Evolutionary conservation across 31 red algal species (phyloP).

Genomic region (Porphyra umbilicalis): DNA sequence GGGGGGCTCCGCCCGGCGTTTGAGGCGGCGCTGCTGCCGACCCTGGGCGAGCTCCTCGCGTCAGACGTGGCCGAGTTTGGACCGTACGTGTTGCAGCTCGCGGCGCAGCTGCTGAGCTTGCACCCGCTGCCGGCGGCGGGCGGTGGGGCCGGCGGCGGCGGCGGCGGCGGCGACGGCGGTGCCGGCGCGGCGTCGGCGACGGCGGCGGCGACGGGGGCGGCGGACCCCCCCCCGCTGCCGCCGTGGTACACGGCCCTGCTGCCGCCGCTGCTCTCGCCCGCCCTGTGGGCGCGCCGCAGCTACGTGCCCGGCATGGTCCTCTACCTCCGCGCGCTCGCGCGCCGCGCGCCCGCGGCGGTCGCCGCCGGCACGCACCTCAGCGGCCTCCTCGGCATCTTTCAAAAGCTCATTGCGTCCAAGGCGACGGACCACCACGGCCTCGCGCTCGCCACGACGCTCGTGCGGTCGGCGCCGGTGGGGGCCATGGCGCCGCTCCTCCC

Average conservation of each 20-base stretch:
- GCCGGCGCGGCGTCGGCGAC: slow-evolving; percentile 22
- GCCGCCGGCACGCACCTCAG: slow-evolving; percentile 55
- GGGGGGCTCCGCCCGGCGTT: slow-evolving; percentile 22
- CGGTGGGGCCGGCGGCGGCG: not conserved
- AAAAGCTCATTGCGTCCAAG: slow-evolving; percentile 86
- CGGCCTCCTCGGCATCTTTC: slow-evolving; percentile 79
- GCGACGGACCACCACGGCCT: slow-evolving; percentile 84
- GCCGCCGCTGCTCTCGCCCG: slow-evolving; percentile 55
- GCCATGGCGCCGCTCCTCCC: not conserved
- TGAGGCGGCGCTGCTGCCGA: slow-evolving; percentile 62
- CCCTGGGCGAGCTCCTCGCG: slow-evolving; percentile 65
- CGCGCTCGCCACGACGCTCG: slow-evolving; percentile 41
- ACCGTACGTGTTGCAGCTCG: slow-evolving; percentile 95
- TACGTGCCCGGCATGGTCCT: slow-evolving; percentile 95
- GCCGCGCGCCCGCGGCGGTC: slow-evolving; percentile 22
- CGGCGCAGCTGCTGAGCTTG: slow-evolving; percentile 72
- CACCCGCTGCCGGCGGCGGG: slow-evolving; percentile 7
- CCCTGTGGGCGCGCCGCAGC: slow-evolving; percentile 85
- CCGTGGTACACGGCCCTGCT: slow-evolving; percentile 38
- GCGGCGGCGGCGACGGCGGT: slow-evolving; percentile 2
- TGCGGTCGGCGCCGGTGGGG: not conserved
- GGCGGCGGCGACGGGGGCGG: not conserved
- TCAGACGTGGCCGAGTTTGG: slow-evolving; percentile 90
- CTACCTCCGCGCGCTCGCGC: slow-evolving; percentile 64
- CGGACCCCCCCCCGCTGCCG: not conserved